Base-by-base conservation (phyloP, 2,329 filamentous ascomycete genomes). In the Cercospora sp. region DNA sequence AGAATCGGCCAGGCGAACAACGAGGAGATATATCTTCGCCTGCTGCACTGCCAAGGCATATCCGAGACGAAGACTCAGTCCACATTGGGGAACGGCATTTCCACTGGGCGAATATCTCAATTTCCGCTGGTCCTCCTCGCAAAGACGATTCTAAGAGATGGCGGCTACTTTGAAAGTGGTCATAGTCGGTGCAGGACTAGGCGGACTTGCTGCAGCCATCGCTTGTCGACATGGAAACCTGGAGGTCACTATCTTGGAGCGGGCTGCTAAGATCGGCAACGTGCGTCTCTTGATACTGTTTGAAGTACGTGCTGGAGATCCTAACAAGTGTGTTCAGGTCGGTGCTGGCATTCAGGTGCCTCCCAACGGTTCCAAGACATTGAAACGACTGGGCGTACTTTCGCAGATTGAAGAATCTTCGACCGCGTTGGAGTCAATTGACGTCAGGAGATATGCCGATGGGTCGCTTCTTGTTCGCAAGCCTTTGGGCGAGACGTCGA, bases 161-260 rank as follows among this genome's bases (percentile, higher is more conserved):
- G 20, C 48, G 5, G 48, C 48, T 28, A 0, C 48, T 53, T 53
- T 53, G 23, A 53, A 28, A 2, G 48, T 53, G 5, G 23, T 69
- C 28, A 65, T 73, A 33, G 55, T 66, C 12, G 79, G 79, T 26
- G 78, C 76, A 6, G 79, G 80, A 20, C 74, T 81, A 28, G 79
- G 79, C 31, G 80, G 79, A 5, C 72, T 81, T 18, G 78, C 80
- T 23, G 79, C 80, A 30, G 78, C 79, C n/a, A 81, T 81, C 65
- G 77, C 78, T 16, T 74, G 81, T 9, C 74, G 76, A 33, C 72
- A 75, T 33, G 30, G 53, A 55, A 20, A 12, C 33, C 16, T 69
- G n/a, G 40, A 73, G 16, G 80, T 81, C 7, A 80, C 78, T 0
- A 75, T 81, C 5, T 75, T 82, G 10, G 80, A 82, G 70, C 74